These are phyloP conservation scores for Penicillium riverlandense DNA, from an alignment of 495 filamentous ascomycete species.

Conservation along the genomic window DNA sequence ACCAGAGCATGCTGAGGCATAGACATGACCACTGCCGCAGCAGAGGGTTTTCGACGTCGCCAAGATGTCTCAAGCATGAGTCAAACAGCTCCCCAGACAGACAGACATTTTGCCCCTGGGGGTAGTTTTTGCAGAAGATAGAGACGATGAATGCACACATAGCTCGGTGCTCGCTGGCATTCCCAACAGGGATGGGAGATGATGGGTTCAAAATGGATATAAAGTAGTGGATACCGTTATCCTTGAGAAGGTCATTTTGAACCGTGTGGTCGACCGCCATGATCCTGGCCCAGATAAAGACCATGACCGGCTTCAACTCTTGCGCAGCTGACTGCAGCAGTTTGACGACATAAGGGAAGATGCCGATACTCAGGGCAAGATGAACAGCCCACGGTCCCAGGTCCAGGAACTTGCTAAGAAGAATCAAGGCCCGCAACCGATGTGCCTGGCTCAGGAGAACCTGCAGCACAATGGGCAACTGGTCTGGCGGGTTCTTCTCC, in stretches of 20 bases:
- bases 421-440: constrained; percentile 81
- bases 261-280: constrained; percentile 91
- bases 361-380: constrained; percentile 91
- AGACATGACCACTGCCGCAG: constrained; percentile 95
- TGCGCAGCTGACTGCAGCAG: constrained; percentile 89
- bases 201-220: constrained; percentile 78
- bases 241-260: constrained; percentile 87
- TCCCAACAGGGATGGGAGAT: constrained; percentile 72
- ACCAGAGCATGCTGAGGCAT: constrained; percentile 93
- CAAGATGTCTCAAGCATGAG: constrained; percentile 73
- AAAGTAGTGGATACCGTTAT: constrained; percentile 96
- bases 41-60: constrained; percentile 76
- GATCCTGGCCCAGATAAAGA: constrained; percentile 98
- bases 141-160: constrained; percentile 99
- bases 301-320: constrained; percentile 96
- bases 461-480: constrained; percentile 92
- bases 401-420: constrained; percentile 90
- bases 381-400: constrained; percentile 97
- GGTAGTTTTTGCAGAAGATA: constrained; percentile 91
- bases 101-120: constrained; percentile 84
- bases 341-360: constrained; percentile 97
- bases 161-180: constrained; percentile 87
- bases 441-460: constrained; percentile 95
- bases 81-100: constrained; percentile 74
- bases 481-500: constrained; percentile 78